Conservation (phyloP, 306 rosid species). For the Geum urbanum region DNA sequence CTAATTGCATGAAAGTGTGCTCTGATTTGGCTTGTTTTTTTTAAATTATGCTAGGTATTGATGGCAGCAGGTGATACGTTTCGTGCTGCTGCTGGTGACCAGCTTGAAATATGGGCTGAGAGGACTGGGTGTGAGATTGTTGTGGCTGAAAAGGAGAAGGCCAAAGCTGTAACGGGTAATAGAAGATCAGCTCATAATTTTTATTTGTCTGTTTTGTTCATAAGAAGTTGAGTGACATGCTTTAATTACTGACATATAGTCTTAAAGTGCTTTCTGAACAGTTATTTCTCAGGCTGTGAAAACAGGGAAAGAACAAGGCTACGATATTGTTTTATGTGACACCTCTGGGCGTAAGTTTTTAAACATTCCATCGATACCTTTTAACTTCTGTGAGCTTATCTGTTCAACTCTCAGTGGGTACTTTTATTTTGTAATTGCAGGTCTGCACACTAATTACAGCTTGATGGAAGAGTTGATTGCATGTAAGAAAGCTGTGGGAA, state of each 20-base stretch:
- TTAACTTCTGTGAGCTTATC: conserved; percentile 13
- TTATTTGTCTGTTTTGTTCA: conserved; percentile 5
- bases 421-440: conserved; percentile 38
- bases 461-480: conserved; percentile 96
- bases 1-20: background rate
- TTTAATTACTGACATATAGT: conserved; percentile 35
- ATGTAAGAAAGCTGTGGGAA: conserved; percentile 82
- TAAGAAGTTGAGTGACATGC: conserved; percentile 4
- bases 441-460: conserved; percentile 94
- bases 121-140: conserved; percentile 93
- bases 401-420: conserved; percentile 14
- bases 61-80: conserved; percentile 99
- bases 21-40: conserved; percentile 17
- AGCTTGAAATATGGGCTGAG: conserved; percentile 98
- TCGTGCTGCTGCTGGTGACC: conserved; percentile 98
- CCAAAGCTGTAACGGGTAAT: conserved; percentile 78
- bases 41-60: conserved; percentile 56
- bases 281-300: conserved; percentile 93
- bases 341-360: conserved; percentile 88
- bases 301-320: conserved; percentile 74
- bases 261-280: conserved; percentile 53
- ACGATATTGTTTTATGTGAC: conserved; percentile 84
- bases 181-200: conserved; percentile 11
- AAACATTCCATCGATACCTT: conserved; percentile 13
- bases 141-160: conserved; percentile 72